A percentile compares a stretch with the other conserved stretches of the same genome.
Conservation (phyloP, 2,329 filamentous ascomycete genomes). For the Fulvia fulva region DNA sequence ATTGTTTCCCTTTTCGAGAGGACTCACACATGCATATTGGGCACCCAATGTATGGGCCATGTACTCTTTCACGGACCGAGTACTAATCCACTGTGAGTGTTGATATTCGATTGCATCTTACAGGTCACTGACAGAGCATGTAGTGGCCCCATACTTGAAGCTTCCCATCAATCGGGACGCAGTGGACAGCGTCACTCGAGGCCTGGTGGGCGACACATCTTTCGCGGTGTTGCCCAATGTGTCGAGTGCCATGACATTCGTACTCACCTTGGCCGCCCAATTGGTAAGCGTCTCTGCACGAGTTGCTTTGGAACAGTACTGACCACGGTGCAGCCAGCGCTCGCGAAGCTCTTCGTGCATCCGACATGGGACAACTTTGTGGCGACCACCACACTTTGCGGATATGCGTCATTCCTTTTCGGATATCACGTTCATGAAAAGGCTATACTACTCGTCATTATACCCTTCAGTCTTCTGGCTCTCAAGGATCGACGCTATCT, state of each 20-base stretch:
- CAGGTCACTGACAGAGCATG: neutral
- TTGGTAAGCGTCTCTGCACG: conserved; percentile 43
- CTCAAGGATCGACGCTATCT: conserved; percentile 86
- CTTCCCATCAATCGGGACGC: conserved; percentile 69
- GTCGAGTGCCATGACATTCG: conserved; percentile 73
- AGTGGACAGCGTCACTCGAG: conserved; percentile 83
- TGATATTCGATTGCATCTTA: neutral
- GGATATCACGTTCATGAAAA: conserved; percentile 99
- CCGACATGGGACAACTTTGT: conserved; percentile 89
- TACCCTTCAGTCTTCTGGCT: conserved; percentile 90
- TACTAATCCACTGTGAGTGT: conserved; percentile 71
- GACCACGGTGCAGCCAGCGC: conserved; percentile 52
- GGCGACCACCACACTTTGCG: conserved; percentile 84
- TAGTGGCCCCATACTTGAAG: conserved; percentile 77
- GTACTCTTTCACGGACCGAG: conserved; percentile 84
- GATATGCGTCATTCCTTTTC: conserved; percentile 93
- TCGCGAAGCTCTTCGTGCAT: conserved; percentile 74
- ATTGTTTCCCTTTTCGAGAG: conserved; percentile 89
- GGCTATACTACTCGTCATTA: conserved; percentile 86
- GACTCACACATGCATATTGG: conserved; percentile 97
- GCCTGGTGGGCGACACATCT: conserved; percentile 85
- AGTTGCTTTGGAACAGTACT: neutral
- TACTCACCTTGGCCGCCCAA: conserved; percentile 79
- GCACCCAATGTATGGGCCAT: conserved; percentile 95
- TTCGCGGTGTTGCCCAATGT: conserved; percentile 92